phyloP scores from a whole-genome alignment of 257 asterid genomes.

The Lantana camara region DNA sequence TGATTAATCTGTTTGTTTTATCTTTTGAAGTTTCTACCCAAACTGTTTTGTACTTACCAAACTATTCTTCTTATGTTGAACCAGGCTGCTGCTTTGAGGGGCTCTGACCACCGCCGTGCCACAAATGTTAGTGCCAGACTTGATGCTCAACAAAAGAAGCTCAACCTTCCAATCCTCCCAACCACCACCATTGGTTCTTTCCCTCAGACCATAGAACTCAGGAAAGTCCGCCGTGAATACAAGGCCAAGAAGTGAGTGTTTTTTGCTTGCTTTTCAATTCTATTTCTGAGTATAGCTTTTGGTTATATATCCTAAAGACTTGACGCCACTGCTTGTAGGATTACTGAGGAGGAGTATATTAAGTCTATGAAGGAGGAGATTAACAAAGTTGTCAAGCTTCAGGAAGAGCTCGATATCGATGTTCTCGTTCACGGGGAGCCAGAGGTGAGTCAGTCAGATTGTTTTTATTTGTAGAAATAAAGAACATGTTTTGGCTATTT shows the following conservation, averaged over 20 bases:
- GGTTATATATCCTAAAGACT: slow-evolving; percentile 22
- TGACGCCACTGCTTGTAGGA: slow-evolving; percentile 43
- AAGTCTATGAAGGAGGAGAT: slow-evolving; percentile 87
- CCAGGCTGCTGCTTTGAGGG: slow-evolving; percentile 81
- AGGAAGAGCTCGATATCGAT: slow-evolving; percentile 98
- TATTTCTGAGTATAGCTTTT: neutral
- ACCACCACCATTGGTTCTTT: slow-evolving; percentile 98
- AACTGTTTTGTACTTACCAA: neutral
- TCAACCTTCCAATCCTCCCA: slow-evolving; percentile 94
- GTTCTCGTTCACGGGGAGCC: slow-evolving; percentile 99
- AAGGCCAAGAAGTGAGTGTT: slow-evolving; percentile 84
- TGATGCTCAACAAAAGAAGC: slow-evolving; percentile 96
- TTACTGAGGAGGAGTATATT: slow-evolving; percentile 85
- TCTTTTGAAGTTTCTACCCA: neutral
- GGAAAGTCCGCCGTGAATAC: slow-evolving; percentile 97
- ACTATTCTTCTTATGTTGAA: slow-evolving; percentile 20
- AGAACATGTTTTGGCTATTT: too few species aligned
- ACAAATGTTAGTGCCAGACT: slow-evolving; percentile 92
- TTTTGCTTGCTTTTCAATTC: slow-evolving; percentile 4
- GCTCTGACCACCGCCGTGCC: slow-evolving; percentile 97
- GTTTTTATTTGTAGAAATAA: too few species aligned
- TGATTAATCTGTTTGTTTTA: slow-evolving; percentile 23
- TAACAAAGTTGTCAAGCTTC: slow-evolving; percentile 91
- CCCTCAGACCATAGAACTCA: slow-evolving; percentile 92
- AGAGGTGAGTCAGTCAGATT: slow-evolving; percentile 92